These are phyloP conservation scores for Phytophthora agathidicida DNA, from an alignment of 352 stramenopile genomes.

Conservation along the genomic window DNA sequence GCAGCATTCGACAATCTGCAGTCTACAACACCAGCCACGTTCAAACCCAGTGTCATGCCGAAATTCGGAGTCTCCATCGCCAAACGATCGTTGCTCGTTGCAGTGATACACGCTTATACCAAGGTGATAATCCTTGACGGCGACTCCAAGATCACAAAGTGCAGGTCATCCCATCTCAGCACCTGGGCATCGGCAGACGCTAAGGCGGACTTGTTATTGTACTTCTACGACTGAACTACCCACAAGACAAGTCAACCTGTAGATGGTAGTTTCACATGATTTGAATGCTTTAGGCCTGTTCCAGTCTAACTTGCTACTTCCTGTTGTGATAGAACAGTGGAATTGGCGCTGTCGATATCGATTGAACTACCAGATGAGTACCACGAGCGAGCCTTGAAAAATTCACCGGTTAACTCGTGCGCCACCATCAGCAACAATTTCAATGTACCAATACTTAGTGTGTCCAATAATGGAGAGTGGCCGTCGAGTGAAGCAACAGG, in stretches of 20 bases:
- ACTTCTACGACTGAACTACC: constrained; percentile 1
- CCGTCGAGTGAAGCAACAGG: not conserved
- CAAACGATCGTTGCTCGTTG: not conserved
- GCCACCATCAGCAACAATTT: not conserved
- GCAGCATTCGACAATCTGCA: not conserved
- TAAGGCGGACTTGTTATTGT: too few relatives aligned
- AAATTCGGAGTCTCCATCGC: not conserved
- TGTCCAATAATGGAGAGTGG: constrained; percentile 3
- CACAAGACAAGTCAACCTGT: constrained; percentile 2
- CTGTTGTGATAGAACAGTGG: not conserved
- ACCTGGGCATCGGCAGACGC: not conserved
- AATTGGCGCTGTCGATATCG: not conserved
- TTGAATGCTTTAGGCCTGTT: too few relatives aligned
- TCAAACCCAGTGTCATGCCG: not conserved
- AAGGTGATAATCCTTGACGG: not conserved
- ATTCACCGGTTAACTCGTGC: constrained; percentile 3
- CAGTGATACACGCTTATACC: not conserved
- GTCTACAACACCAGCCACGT: not conserved
- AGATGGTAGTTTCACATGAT: not conserved
- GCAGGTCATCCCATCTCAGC: not conserved
- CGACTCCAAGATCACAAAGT: constrained; percentile 8
- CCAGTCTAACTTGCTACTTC: too few relatives aligned
- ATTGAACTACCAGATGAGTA: constrained; percentile 3
- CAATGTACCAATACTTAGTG: not conserved
- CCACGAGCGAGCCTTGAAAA: constrained; percentile 1